These are phyloP conservation scores for Fistulinella cinereoalba DNA, from an alignment of 1,284 basidiomycete species.

Conservation along the genomic window DNA sequence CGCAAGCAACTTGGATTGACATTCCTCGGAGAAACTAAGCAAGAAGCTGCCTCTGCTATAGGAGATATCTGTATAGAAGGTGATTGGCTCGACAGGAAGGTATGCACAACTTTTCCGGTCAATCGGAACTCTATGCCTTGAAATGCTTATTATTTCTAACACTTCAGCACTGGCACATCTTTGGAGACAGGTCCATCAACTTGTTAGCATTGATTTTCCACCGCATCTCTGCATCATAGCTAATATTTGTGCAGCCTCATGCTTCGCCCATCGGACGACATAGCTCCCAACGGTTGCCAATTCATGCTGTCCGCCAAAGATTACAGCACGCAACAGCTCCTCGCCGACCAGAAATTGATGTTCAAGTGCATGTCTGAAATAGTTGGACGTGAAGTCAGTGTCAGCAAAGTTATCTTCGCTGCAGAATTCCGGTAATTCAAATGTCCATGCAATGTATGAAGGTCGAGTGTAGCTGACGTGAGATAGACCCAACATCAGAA, in stretches of 20 bases:
- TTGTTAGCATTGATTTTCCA: conserved; percentile 6
- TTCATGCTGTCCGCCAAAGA: conserved; percentile 31
- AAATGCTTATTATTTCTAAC: too few relatives aligned
- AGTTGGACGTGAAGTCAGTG: conserved; percentile 13
- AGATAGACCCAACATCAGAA: conserved; percentile 29
- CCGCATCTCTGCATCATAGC: not conserved
- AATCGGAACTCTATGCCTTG: too few relatives aligned
- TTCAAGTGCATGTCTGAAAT: conserved; percentile 14
- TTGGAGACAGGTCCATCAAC: conserved; percentile 12
- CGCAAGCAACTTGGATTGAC: conserved; percentile 43
- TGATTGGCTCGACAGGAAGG: conserved; percentile 35
- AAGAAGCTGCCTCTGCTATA: conserved; percentile 34
- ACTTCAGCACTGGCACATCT: conserved; percentile 34
- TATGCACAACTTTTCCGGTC: conserved; percentile 15
- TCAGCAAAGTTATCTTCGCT: conserved; percentile 13
- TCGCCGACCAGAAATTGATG: conserved; percentile 18
- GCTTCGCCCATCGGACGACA: conserved; percentile 20
- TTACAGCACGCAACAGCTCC: conserved; percentile 27
- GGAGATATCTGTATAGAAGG: conserved; percentile 41
- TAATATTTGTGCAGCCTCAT: conserved; percentile 2
- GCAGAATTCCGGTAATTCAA: conserved; percentile 32
- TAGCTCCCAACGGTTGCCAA: conserved; percentile 33
- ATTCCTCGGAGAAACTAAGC: conserved; percentile 45
- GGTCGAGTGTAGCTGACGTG: too few relatives aligned
- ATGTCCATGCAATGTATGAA: not conserved